These are phyloP conservation scores for Microcyclosporella mali DNA, from an alignment of 2,329 filamentous ascomycete genomes.

Conservation along the genomic window DNA sequence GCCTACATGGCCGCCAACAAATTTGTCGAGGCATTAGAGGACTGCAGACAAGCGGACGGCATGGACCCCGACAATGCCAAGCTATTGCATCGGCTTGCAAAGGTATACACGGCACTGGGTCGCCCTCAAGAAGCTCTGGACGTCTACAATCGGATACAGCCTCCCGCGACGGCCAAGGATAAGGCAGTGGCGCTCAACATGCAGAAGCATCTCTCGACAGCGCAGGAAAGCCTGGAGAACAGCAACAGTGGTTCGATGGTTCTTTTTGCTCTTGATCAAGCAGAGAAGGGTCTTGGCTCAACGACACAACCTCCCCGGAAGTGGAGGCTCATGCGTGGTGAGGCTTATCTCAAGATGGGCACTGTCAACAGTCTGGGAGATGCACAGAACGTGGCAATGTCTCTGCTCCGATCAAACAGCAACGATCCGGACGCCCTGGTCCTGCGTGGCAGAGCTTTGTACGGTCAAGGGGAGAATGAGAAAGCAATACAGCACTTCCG, in stretches of 20 bases:
- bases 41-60: slow-evolving; percentile 75
- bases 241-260: slow-evolving; percentile 86
- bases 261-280: slow-evolving; percentile 83
- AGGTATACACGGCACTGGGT: slow-evolving; percentile 83
- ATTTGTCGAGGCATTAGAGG: slow-evolving; percentile 74
- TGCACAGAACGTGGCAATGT: slow-evolving; percentile 88
- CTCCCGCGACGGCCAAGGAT: slow-evolving; percentile 77
- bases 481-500: slow-evolving; percentile 91
- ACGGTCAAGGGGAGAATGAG: slow-evolving; percentile 87
- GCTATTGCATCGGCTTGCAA: slow-evolving; percentile 77
- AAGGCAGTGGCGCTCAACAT: slow-evolving; percentile 76
- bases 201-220: slow-evolving; percentile 73
- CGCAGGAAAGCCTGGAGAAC: slow-evolving; percentile 66
- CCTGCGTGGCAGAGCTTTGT: slow-evolving; percentile 78
- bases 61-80: slow-evolving; percentile 82
- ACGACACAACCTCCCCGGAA: slow-evolving; percentile 78
- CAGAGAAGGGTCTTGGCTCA: slow-evolving; percentile 69
- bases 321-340: slow-evolving; percentile 88
- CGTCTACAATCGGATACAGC: slow-evolving; percentile 73
- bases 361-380: slow-evolving; percentile 83
- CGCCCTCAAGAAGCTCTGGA: slow-evolving; percentile 79
- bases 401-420: slow-evolving; percentile 74
- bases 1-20: slow-evolving; percentile 84
- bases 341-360: slow-evolving; percentile 89
- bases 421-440: slow-evolving; percentile 92